These are phyloP conservation scores for Rhizoclosmatium sp. DNA, from an alignment of 192 early-diverging fungal genomes.

Conservation along the genomic window DNA sequence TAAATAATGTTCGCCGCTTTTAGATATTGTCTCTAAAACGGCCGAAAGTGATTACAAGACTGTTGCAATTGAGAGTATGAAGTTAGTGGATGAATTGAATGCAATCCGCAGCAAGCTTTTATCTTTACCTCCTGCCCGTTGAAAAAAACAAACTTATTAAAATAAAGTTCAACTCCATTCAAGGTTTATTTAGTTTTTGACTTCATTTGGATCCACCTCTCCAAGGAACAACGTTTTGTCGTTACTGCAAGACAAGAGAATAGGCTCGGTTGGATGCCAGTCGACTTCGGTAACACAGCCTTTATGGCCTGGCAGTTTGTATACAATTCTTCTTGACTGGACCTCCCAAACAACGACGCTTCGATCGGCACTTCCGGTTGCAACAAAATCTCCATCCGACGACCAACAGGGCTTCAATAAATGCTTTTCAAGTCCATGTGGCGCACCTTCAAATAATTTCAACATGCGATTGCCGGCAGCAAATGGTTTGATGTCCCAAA, in stretches of 20 bases:
- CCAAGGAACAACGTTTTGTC: slow-evolving; percentile 92
- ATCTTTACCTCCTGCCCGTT: slow-evolving; percentile 53
- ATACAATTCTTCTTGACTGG: slow-evolving; percentile 78
- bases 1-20: neutral
- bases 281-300: slow-evolving; percentile 93
- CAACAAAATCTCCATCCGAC: slow-evolving; percentile 83
- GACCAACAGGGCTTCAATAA: slow-evolving; percentile 91
- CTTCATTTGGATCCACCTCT: slow-evolving; percentile 54
- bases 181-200: slow-evolving; percentile 16
- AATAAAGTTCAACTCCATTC: neutral
- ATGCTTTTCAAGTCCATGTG: slow-evolving; percentile 96
- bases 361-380: slow-evolving; percentile 84
- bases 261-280: slow-evolving; percentile 76
- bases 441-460: slow-evolving; percentile 85
- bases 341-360: slow-evolving; percentile 92
- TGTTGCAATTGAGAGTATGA: slow-evolving; percentile 50
- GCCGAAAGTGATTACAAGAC: slow-evolving; percentile 66
- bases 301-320: slow-evolving; percentile 95
- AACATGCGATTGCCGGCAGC: slow-evolving; percentile 72
- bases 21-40: slow-evolving; percentile 61
- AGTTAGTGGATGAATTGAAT: slow-evolving; percentile 60
- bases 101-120: slow-evolving; percentile 54
- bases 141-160: slow-evolving; percentile 14
- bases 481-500: slow-evolving; percentile 97
- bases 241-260: slow-evolving; percentile 80